Base-by-base conservation (phyloP, 208 protist species). In the Trypanosoma theileri region DNA sequence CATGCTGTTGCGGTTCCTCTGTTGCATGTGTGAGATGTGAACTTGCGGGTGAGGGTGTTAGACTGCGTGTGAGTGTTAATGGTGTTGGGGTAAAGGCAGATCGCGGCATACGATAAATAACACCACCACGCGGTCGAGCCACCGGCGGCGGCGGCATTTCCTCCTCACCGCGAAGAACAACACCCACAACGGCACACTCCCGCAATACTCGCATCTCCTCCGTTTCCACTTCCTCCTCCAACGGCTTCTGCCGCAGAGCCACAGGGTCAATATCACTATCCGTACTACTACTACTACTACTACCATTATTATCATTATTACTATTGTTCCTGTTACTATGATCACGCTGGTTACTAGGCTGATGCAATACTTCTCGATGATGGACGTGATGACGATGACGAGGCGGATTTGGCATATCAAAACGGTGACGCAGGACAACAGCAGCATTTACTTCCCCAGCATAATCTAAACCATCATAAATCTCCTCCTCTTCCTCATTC, bases 181-280 rank as follows among this genome's bases (percentile, higher is more conserved):
- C 21, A 24, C 57, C 57, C 0, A 21, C 17, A 35, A 61, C 57
- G 4, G 57, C 57, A 46, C 21, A 50, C 9, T 21, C 35, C 17
- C 21, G 17, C 10, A 61, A 3, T 7, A 48, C 21, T 19, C 40
- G 40, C 57, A 50, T 50, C n/a, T 44, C 57, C n/a, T 44, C 57
- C 4, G 31, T 24, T 21, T 22, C 3, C 14, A 45, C 56, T 17
- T 13, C 35, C 28, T 60, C 40, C 19, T 44, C 26, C 8, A 31
- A 9, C 10, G 21, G 35, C 19, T 61, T 44, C 31, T 50, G 35
- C 13, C 57, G 57, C 11, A 61, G 57, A 16, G 57, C 41, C 11
- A 61, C 57, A 44, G 57, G 57, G 35, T 61, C 57, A 44, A 50
- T 50, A 46, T 61, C 57, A 46, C 57, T 61, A 46, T n/a, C 48